Base-by-base conservation (phyloP, 345 rosid genomes). In the Eucalyptus regnans region DNA sequence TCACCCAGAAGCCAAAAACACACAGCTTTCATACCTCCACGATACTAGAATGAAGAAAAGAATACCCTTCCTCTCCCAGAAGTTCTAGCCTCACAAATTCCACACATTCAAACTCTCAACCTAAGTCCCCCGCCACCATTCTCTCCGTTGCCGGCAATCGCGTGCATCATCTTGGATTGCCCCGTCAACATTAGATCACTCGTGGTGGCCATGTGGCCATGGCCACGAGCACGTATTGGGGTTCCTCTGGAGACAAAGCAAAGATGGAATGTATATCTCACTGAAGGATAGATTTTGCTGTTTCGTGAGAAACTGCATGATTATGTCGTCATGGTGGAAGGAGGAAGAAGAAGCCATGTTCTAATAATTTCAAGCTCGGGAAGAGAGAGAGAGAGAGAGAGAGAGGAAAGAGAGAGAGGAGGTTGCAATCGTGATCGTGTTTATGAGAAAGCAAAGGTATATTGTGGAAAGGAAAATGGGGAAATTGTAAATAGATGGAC, bases 191-290 rank as follows among this genome's bases (percentile, higher is more conserved):
- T 29, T 62, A 62, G 16, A 12, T 17, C 68, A 29, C 31, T 60
- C 68, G 68, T 3, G 66, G 66, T 6, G 68, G 8, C 8, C 68
- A 60, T 27, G n/a, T 27, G n/a, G 60, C 60, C 25, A 9, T 22
- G 62, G 33, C 68, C 31, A 6, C 0, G 8, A 62, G 33, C 16
- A 5, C 68, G 68, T 62, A n/a, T 64, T 0, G 20, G 76, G 76
- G 0, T 64, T 64, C 76, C 76, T 64, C 41, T 2, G 20, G 0
- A 64, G 76, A 14, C 37, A 64, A n/a, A 7, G 41, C 0, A 17
- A n/a, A 64, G 11, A n/a, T 5, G 18, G 18, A n/a, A n/a, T 6
- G 15, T n/a, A 12, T 29, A 4, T 14, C 37, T 64, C 76, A 14
- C 0, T 15, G 0, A 64, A 64, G 20, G 76, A 64, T 64, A 64